Evolutionary conservation across 257 asterid genomes (phyloP).

Genomic region (Solanum dulcamara): DNA sequence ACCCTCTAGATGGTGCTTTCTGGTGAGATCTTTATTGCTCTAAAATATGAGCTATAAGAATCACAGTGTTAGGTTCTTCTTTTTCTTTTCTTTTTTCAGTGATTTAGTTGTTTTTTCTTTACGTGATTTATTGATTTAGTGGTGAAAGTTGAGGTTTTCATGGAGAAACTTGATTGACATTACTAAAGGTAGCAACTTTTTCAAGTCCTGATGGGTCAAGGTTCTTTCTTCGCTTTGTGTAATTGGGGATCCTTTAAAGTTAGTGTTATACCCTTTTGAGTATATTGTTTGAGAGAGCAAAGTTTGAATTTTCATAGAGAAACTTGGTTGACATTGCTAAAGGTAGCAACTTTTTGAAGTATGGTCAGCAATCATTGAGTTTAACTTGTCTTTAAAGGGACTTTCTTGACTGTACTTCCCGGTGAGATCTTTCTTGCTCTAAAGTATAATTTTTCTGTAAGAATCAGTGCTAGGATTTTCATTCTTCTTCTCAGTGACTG

Average conservation of each 20-base stretch:
- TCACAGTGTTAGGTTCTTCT: background rate
- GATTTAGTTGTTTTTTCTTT: background rate
- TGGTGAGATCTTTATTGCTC: background rate
- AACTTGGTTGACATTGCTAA: background rate
- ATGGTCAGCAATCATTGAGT: background rate
- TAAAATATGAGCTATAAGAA: background rate
- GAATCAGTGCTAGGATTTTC: background rate
- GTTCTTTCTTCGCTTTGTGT: background rate
- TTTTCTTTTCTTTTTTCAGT: background rate
- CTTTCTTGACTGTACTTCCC: background rate
- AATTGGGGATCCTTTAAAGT: background rate
- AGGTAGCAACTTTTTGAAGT: background rate
- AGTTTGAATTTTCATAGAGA: background rate
- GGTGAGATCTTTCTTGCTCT: background rate
- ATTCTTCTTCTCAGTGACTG: background rate
- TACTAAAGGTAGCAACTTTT: background rate
- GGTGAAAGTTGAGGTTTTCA: background rate
- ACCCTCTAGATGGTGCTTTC: background rate
- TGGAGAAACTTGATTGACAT: background rate
- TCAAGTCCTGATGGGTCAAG: background rate
- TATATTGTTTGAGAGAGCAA: background rate
- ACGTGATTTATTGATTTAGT: background rate
- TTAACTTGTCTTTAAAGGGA: background rate
- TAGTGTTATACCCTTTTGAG: background rate
- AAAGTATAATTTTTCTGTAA: background rate